Base-by-base conservation (phyloP, 208 protist genomes). In the Endotrypanum monterogeii region DNA sequence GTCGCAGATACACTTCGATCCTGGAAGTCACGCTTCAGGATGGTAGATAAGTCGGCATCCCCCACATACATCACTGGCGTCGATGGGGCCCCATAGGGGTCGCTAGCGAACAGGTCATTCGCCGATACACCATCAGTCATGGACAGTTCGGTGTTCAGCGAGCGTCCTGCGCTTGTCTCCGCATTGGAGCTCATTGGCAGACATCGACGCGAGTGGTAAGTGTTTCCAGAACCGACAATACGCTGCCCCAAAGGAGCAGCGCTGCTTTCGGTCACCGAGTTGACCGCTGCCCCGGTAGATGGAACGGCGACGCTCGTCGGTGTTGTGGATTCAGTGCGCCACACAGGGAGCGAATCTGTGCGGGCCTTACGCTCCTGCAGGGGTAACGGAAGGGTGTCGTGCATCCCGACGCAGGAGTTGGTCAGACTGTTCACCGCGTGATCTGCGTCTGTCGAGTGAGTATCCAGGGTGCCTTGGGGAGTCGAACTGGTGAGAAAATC, bases 11-110 rank as follows among this genome's bases (percentile, higher is more conserved):
- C 74, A 3, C 54, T 76, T 11, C 79, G 79, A 51, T 76, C 74
- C 52, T 79, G 58, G 55, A 84, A 14, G 60, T 76, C 75, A 0
- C 62, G 66, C 55, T 73, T 79, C 67, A 84, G 54, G n/a, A 79
- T 79, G 1, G 74, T 75, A 2, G 80, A 78, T 30, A 84, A 41
- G 28, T 80, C 75, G 1, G 80, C 71, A 32, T 84, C 80, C 3
- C 63, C 71, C 0, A 54, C 55, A 71, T 78, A 84, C 41, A 72
- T 65, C 28, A 84, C 75, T 8, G 76, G 76, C 11, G 48, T 76
- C 3, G 46, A 57, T 1, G 76, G 76, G 1, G 51, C 30, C 0
- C 76, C 76, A 44, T 80, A 80, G 11, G 76, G 76, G 20, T 80
- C 70, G 9, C 39, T 76, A 12, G 67, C 62, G 46, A 76, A 58